Evolutionary conservation across 2,329 filamentous ascomycete species (phyloP).

Genomic region (Phialophora tarda): DNA sequence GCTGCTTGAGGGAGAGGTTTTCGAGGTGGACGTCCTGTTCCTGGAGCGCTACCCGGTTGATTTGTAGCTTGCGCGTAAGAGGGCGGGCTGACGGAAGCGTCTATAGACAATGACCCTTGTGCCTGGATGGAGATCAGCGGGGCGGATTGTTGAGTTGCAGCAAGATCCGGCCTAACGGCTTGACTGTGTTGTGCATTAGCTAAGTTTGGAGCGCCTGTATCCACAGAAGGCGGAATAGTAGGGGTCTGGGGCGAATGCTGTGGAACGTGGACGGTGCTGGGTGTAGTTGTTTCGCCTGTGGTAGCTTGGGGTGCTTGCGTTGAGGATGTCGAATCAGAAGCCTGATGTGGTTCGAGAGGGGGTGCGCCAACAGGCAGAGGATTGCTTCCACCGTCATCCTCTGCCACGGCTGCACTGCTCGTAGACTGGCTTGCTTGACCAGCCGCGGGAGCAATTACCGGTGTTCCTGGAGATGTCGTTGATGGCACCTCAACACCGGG

Average conservation of each 20-base stretch:
- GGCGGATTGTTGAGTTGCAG: no score
- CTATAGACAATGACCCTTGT: background rate
- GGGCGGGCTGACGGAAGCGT: background rate
- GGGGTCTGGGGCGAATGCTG: background rate
- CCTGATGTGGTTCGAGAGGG: background rate
- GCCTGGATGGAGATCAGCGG: background rate
- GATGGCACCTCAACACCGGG: background rate
- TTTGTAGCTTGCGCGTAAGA: constrained; percentile 3
- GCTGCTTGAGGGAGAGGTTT: constrained; percentile 3
- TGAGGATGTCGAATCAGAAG: background rate
- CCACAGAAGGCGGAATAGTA: background rate
- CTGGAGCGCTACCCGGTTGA: background rate
- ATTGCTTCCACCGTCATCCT: background rate
- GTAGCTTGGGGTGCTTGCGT: background rate
- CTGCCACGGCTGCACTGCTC: background rate
- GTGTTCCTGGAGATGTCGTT: background rate
- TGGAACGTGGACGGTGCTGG: background rate
- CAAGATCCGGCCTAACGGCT: background rate
- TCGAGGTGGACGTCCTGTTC: background rate
- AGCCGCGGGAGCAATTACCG: background rate
- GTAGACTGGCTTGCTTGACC: background rate
- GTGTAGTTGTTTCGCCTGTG: background rate
- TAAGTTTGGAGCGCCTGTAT: no score
- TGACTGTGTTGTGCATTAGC: background rate
- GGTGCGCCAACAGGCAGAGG: background rate